These are phyloP conservation scores for Fusarium anguioides DNA, from an alignment of 2,329 filamentous ascomycete species.

Conservation along the genomic window DNA sequence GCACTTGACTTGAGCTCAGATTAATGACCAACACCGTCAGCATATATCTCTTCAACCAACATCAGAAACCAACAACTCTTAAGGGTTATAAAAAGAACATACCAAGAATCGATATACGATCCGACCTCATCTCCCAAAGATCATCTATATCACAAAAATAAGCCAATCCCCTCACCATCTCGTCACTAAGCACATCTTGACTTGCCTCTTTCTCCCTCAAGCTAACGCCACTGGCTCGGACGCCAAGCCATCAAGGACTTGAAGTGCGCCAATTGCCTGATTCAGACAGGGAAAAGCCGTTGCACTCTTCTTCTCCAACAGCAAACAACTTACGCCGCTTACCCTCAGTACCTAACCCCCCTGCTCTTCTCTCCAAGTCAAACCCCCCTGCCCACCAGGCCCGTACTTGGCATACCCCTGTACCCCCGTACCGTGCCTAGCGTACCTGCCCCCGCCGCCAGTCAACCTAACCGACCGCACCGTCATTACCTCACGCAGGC, in stretches of 20 bases:
- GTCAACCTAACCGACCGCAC: constrained; percentile 24
- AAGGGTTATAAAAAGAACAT: constrained; percentile 11
- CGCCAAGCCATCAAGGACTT: constrained; percentile 36
- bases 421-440: constrained; percentile 42
- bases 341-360: too few species aligned
- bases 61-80: background rate
- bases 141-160: constrained; percentile 19
- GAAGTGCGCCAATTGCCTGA: constrained; percentile 42
- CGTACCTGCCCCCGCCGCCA: constrained; percentile 35
- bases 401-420: constrained; percentile 23
- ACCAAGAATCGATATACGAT: constrained; percentile 16
- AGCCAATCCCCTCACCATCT: constrained; percentile 22
- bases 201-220: constrained; percentile 24
- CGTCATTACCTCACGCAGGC: constrained; percentile 29
- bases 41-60: background rate
- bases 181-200: constrained; percentile 15
- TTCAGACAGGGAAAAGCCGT: constrained; percentile 32
- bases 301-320: constrained; percentile 22
- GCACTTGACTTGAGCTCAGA: background rate
- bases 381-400: constrained; percentile 17
- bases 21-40: constrained; percentile 4
- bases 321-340: too few species aligned
- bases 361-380: constrained; percentile 1
- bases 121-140: constrained; percentile 15
- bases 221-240: constrained; percentile 38